These are phyloP conservation scores for Eutrema heterophyllum DNA, from an alignment of 345 rosid genomes.

Conservation along the genomic window DNA sequence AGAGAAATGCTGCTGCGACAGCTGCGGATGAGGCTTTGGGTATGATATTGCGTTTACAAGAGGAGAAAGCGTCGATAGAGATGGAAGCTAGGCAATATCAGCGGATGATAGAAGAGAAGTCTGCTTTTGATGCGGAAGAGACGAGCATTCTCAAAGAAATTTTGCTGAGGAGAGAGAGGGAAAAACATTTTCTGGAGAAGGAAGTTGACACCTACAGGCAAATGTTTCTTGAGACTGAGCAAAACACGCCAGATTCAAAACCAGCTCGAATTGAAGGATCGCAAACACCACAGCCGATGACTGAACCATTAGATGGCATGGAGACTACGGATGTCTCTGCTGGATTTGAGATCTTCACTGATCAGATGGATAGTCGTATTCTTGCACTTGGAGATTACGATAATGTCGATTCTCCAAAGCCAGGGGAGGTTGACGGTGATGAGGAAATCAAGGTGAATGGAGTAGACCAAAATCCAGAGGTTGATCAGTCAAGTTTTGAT, in stretches of 20 bases:
- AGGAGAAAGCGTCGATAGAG: constrained; percentile 59
- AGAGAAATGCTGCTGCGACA: constrained; percentile 66
- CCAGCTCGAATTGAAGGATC: neutral
- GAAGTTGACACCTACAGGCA: constrained; percentile 56
- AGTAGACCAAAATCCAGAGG: constrained; percentile 4
- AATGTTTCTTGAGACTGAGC: constrained; percentile 42
- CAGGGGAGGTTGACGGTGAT: neutral
- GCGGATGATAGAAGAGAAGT: constrained; percentile 73
- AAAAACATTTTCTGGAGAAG: constrained; percentile 62
- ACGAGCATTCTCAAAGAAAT: constrained; percentile 74
- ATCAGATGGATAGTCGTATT: constrained; percentile 18
- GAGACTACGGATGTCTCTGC: constrained; percentile 13
- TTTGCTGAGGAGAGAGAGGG: constrained; percentile 60
- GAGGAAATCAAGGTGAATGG: constrained; percentile 16
- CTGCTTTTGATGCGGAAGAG: constrained; percentile 70
- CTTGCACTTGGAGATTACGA: constrained; percentile 30
- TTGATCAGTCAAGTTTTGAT: constrained; percentile 7
- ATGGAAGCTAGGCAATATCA: constrained; percentile 76
- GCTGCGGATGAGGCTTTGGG: constrained; percentile 79
- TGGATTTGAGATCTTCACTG: constrained; percentile 25
- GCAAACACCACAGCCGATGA: constrained; percentile 8
- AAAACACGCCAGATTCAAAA: constrained; percentile 24
- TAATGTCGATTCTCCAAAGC: constrained; percentile 17
- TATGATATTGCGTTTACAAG: constrained; percentile 60
- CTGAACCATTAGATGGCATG: constrained; percentile 27